phyloP scores from a whole-genome alignment of 164 flowering plant species.

The Tetracentron sinense region DNA sequence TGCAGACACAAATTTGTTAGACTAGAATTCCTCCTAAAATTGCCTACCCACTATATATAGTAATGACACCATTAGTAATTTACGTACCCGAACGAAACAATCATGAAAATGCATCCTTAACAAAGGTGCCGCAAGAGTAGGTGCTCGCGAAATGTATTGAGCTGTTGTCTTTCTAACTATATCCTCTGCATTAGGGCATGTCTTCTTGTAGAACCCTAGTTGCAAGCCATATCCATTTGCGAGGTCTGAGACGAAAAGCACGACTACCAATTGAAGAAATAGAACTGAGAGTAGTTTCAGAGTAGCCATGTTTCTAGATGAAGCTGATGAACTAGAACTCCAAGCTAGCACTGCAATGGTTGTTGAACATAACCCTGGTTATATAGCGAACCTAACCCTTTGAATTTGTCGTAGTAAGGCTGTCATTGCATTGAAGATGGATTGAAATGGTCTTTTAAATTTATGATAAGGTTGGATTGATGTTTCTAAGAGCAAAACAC shows the following conservation, averaged over 20 bases:
- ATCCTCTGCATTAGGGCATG: slow-evolving; percentile 35
- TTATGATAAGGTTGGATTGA: neutral
- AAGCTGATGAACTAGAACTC: neutral
- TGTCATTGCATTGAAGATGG: slow-evolving; percentile 1
- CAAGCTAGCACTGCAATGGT: neutral
- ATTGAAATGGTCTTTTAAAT: neutral
- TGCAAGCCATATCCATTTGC: slow-evolving; percentile 23
- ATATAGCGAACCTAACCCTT: neutral
- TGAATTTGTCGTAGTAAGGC: slow-evolving; percentile 7
- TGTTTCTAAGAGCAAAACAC: no score
- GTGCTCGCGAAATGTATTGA: slow-evolving; percentile 22
- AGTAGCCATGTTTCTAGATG: slow-evolving; percentile 2
- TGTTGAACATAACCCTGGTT: neutral
- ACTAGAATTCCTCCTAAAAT: neutral
- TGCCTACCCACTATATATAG: neutral
- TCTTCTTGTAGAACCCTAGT: slow-evolving; percentile 28
- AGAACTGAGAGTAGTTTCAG: slow-evolving; percentile 13
- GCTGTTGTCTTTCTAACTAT: slow-evolving; percentile 17
- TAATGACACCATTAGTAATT: neutral
- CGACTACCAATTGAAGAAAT: slow-evolving; percentile 12
- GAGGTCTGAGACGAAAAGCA: slow-evolving; percentile 5
- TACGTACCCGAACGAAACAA: slow-evolving; percentile 50
- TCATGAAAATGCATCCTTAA: slow-evolving; percentile 63
- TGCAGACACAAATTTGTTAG: slow-evolving; percentile 13
- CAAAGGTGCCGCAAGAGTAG: slow-evolving; percentile 38